phyloP scores from a whole-genome alignment of 2,329 filamentous ascomycete genomes.

The Ciborinia camelliae region DNA sequence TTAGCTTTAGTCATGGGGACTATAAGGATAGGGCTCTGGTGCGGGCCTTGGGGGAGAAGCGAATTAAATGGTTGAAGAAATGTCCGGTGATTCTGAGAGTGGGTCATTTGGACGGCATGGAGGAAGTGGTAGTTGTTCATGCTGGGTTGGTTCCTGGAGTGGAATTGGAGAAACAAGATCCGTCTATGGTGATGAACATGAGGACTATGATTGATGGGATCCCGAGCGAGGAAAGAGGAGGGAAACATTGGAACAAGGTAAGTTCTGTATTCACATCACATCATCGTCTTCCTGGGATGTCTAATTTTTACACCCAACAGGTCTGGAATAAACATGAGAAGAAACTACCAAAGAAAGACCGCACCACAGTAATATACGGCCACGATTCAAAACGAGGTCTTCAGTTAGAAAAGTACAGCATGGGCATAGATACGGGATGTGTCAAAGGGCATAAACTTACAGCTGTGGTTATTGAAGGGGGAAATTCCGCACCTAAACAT shows the following conservation, averaged over 20 bases:
- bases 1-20: constrained; percentile 32
- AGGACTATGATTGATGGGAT: constrained; percentile 49
- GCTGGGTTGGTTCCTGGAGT: constrained; percentile 79
- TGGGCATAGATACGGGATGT: constrained; percentile 84
- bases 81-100: constrained; percentile 77
- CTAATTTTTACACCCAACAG: constrained; percentile 36
- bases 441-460: constrained; percentile 72
- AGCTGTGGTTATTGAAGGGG: constrained; percentile 68
- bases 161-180: constrained; percentile 65
- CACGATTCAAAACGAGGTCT: constrained; percentile 77
- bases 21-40: constrained; percentile 33
- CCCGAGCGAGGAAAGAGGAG: constrained; percentile 32
- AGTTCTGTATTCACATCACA: not conserved
- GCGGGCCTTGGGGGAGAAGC: constrained; percentile 42
- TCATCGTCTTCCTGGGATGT: not conserved
- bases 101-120: constrained; percentile 57
- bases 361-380: constrained; percentile 76
- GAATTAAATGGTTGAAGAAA: constrained; percentile 64
- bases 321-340: constrained; percentile 54
- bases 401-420: constrained; percentile 64
- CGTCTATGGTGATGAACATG: constrained; percentile 89
- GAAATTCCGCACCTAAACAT: constrained; percentile 39
- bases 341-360: constrained; percentile 36
- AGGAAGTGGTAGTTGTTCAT: constrained; percentile 74
- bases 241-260: constrained; percentile 37